Percentiles rank a stretch among this genome's conserved stretches.
These are phyloP conservation scores for Calonectria leucothoes DNA, from an alignment of 2,329 filamentous ascomycete genomes.

Conservation along the genomic window DNA sequence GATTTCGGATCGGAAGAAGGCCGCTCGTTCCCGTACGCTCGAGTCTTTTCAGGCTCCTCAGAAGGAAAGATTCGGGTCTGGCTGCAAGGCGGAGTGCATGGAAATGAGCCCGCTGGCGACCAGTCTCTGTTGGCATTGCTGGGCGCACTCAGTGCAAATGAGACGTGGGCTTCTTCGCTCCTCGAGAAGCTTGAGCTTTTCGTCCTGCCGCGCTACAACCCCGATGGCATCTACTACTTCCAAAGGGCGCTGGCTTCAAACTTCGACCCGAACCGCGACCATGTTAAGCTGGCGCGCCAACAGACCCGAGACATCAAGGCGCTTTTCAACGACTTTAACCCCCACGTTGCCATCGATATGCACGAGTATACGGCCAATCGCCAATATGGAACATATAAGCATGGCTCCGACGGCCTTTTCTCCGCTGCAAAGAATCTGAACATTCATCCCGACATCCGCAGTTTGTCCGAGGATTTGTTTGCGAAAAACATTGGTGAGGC, in stretches of 20 bases:
- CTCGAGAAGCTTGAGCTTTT: slow-evolving; percentile 45
- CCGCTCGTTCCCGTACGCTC: slow-evolving; percentile 33
- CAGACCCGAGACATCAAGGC: slow-evolving; percentile 47
- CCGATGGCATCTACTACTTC: slow-evolving; percentile 49
- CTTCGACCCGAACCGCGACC: slow-evolving; percentile 48
- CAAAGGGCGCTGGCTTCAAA: slow-evolving; percentile 44
- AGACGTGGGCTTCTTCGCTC: slow-evolving; percentile 42
- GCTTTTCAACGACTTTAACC: slow-evolving; percentile 40
- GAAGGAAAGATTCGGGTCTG: slow-evolving; percentile 44
- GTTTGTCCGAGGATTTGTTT: slow-evolving; percentile 44
- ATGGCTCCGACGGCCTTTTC: slow-evolving; percentile 45
- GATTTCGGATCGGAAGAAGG: slow-evolving; percentile 8
- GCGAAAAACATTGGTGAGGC: slow-evolving; percentile 41
- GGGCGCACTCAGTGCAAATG: slow-evolving; percentile 44
- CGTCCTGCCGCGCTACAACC: slow-evolving; percentile 47
- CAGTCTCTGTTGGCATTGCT: slow-evolving; percentile 45
- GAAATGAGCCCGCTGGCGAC: slow-evolving; percentile 48
- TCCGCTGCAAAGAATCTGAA: slow-evolving; percentile 50
- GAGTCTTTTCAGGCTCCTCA: slow-evolving; percentile 11
- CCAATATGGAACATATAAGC: slow-evolving; percentile 34
- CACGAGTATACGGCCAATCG: slow-evolving; percentile 44
- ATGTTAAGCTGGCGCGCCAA: slow-evolving; percentile 46
- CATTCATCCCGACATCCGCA: slow-evolving; percentile 44
- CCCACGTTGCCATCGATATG: slow-evolving; percentile 47
- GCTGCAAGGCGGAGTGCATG: slow-evolving; percentile 47